Evolutionary conservation across 2,329 filamentous ascomycete species (phyloP), one percentile per base, ranked within the genome.

Genomic region (Hirsutella rhossiliensis): DNA sequence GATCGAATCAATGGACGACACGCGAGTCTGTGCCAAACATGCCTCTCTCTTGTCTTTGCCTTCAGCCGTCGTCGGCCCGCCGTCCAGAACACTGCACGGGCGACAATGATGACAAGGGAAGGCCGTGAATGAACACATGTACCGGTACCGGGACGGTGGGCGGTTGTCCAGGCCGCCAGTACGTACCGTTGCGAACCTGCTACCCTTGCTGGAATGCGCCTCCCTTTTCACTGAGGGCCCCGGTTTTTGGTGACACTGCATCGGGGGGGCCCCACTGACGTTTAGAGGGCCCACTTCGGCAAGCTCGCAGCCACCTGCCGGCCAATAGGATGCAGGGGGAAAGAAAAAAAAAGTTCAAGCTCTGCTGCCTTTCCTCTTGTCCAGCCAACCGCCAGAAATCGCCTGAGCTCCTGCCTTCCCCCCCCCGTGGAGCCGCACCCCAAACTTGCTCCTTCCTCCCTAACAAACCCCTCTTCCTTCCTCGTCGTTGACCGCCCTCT

Each of bases 341-440:
- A 56, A 51, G 53, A 55, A 56, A 60, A 61, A 60, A 62, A 64
- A 62, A 58, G 54, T 60, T 56, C 45, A 50, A 62, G 59, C 59
- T 62, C 58, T 61, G 51, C 58, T 61, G 58, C 57, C 50, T 50
- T 53, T 45, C 49, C 41, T 46, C 48, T 42, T 43, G 48, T 52
- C 52, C 51, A 45, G 52, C 53, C 54, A 52, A 52, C 50, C 15
- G 52, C 50, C 47, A 51, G 42, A 44, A 51, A 49, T 52, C 49
- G 52, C 49, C 51, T 53, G 50, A 54, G 50, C 49, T 49, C 44
- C 42, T 47, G 17, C 36, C 40, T 29, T 23, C 11, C 11, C 13
- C 41, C 36, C n/a, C 29, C n/a, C 34, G 41, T 38, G 49, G 47
- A 46, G 45, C 51, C 54, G 47, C 48, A 40, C 38, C 40, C 43